Evolutionary conservation across 441 rosid species (phyloP).

Genomic region (Hypseocharis bilobata): DNA sequence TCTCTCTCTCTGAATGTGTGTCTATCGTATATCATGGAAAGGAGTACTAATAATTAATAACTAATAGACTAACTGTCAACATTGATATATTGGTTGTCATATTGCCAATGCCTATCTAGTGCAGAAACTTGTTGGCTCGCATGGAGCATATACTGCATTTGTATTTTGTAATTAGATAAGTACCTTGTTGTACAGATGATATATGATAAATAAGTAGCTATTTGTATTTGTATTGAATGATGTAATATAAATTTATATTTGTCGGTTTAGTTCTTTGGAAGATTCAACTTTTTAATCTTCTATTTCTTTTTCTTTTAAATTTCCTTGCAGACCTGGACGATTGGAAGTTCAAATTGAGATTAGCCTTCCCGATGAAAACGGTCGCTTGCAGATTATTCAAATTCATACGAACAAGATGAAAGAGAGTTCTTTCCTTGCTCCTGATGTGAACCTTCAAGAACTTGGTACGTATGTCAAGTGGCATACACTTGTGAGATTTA

Average conservation of each 20-base stretch:
- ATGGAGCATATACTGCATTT: neutral
- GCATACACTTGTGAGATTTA: slow-evolving; percentile 7
- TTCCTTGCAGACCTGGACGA: slow-evolving; percentile 69
- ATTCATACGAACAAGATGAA: slow-evolving; percentile 97
- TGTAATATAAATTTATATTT: slow-evolving; percentile 7
- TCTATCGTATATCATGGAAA: neutral
- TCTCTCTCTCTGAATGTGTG: neutral
- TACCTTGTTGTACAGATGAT: neutral
- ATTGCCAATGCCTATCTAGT: neutral
- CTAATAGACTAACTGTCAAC: neutral
- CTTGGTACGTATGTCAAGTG: slow-evolving; percentile 49
- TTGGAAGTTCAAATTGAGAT: slow-evolving; percentile 98
- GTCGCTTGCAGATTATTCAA: slow-evolving; percentile 88
- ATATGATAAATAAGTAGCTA: neutral
- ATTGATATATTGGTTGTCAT: neutral
- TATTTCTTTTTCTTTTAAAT: neutral
- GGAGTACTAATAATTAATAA: slow-evolving; percentile 11
- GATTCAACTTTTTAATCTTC: neutral
- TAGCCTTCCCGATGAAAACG: slow-evolving; percentile 99
- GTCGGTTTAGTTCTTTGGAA: slow-evolving; percentile 4
- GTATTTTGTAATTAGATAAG: neutral
- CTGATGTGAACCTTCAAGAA: slow-evolving; percentile 78
- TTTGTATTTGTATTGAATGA: neutral
- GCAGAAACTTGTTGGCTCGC: neutral
- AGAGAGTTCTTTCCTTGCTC: slow-evolving; percentile 86